Percentiles rank a stretch among this genome's conserved stretches.
These are phyloP conservation scores for Piloderma croceum DNA, from an alignment of 768 basidiomycete genomes.

Conservation along the genomic window DNA sequence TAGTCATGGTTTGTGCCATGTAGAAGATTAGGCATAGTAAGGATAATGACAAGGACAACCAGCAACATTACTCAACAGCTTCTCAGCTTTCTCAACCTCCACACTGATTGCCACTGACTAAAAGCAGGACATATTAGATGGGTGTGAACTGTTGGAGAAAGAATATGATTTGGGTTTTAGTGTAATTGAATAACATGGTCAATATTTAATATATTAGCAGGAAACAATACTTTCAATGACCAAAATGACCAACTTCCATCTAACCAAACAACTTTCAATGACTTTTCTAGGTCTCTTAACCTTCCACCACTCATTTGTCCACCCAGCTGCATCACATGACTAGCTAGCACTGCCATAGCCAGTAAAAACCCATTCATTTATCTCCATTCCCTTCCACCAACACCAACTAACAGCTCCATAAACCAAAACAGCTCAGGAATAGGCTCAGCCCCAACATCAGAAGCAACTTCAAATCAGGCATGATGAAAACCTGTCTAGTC, in stretches of 20 bases:
- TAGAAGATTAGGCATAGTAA: too few relatives aligned
- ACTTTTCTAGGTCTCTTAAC: constrained; percentile 46
- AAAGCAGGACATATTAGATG: constrained; percentile 67
- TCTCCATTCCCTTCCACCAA: constrained; percentile 8
- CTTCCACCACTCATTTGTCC: constrained; percentile 49
- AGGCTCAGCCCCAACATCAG: constrained; percentile 37
- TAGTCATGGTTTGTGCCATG: too few relatives aligned
- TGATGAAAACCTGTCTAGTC: too few relatives aligned
- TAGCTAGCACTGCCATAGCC: too few relatives aligned
- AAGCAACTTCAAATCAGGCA: too few relatives aligned
- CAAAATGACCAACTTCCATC: constrained; percentile 56
- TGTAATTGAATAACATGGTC: constrained; percentile 2
- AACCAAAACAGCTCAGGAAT: constrained; percentile 49
- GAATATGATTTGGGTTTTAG: too few relatives aligned
- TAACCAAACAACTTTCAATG: constrained; percentile 52
- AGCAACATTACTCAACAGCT: constrained; percentile 45
- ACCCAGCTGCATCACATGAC: constrained; percentile 6
- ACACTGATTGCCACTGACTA: constrained; percentile 32
- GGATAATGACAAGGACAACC: constrained; percentile 45
- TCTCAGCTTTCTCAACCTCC: constrained; percentile 53
- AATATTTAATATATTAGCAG: neutral
- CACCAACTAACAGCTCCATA: constrained; percentile 19
- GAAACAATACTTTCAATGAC: constrained; percentile 51
- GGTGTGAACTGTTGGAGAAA: constrained; percentile 52
- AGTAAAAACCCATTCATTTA: too few relatives aligned